Percentiles rank a stretch among this genome's conserved stretches.
Conservation (phyloP, 2,329 filamentous ascomycete genomes). For the Neonectria sp. region DNA sequence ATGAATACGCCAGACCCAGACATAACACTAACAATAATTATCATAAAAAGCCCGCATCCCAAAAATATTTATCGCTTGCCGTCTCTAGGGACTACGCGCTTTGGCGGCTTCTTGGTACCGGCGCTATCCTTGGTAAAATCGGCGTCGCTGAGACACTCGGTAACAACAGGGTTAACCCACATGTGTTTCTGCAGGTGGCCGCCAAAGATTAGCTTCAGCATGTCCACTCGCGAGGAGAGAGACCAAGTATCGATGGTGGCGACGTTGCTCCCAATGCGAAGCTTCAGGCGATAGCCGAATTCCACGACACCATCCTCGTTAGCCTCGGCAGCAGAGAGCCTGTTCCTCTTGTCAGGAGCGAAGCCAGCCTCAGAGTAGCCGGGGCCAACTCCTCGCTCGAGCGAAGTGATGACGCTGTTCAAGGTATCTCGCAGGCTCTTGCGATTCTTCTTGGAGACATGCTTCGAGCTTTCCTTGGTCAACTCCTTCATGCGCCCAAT, state of each 20-base stretch:
- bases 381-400: conserved; percentile 68
- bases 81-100: conserved; percentile 6
- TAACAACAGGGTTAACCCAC: conserved; percentile 56
- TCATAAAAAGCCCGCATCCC: background rate
- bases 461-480: conserved; percentile 63
- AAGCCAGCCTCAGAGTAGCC: conserved; percentile 66
- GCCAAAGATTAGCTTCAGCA: conserved; percentile 64
- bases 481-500: conserved; percentile 64
- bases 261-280: conserved; percentile 63
- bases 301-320: conserved; percentile 62
- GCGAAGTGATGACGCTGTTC: conserved; percentile 67
- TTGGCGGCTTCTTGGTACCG: conserved; percentile 6
- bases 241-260: conserved; percentile 68
- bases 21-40: background rate
- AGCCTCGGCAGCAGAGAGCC: conserved; percentile 58
- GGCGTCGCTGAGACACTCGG: conserved; percentile 56
- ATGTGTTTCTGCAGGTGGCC: conserved; percentile 59
- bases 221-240: conserved; percentile 62
- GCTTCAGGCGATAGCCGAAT: conserved; percentile 67
- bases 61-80: conserved; percentile 19
- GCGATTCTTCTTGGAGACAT: conserved; percentile 65
- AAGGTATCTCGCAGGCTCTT: conserved; percentile 65
- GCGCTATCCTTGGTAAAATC: conserved; percentile 45
- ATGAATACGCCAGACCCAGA: conserved; percentile 1
- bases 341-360: conserved; percentile 58